A percentile compares a stretch with the other conserved stretches of the same genome.
Conservation (phyloP, 495 filamentous ascomycete species). For the Penicillium chermesinum region DNA sequence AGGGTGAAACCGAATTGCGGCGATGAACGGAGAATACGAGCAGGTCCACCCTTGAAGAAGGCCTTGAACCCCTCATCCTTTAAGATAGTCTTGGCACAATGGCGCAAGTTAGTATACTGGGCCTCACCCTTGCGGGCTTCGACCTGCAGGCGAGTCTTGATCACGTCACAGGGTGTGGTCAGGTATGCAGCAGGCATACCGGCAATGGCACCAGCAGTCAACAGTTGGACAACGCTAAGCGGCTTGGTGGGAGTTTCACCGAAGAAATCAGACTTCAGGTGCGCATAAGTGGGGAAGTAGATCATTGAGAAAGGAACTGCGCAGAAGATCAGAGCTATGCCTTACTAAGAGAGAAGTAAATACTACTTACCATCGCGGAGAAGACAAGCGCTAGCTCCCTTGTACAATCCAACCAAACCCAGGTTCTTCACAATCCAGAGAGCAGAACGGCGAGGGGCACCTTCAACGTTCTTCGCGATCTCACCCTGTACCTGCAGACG, state of each 20-base stretch:
- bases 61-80: constrained; percentile 89
- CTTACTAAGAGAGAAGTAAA: background rate
- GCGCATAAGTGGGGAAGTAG: constrained; percentile 95
- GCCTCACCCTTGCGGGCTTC: constrained; percentile 94
- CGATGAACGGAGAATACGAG: constrained; percentile 87
- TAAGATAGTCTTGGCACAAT: constrained; percentile 76
- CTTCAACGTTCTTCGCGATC: constrained; percentile 81
- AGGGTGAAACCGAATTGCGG: constrained; percentile 98
- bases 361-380: constrained; percentile 63
- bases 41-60: constrained; percentile 98
- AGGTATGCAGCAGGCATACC: constrained; percentile 98
- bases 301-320: constrained; percentile 92
- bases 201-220: constrained; percentile 92
- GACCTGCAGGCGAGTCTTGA: constrained; percentile 97
- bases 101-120: constrained; percentile 77
- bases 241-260: constrained; percentile 86
- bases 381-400: constrained; percentile 92
- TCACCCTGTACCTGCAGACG: constrained; percentile 97
- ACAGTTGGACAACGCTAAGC: constrained; percentile 85
- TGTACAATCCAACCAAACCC: constrained; percentile 93
- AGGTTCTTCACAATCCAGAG: constrained; percentile 97
- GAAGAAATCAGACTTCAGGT: constrained; percentile 89
- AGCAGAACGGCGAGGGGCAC: constrained; percentile 77
- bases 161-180: constrained; percentile 96
- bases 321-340: constrained; percentile 16